Evolutionary conservation across 495 filamentous ascomycete genomes (phyloP).

Genomic region (Penicillium goetzii): DNA sequence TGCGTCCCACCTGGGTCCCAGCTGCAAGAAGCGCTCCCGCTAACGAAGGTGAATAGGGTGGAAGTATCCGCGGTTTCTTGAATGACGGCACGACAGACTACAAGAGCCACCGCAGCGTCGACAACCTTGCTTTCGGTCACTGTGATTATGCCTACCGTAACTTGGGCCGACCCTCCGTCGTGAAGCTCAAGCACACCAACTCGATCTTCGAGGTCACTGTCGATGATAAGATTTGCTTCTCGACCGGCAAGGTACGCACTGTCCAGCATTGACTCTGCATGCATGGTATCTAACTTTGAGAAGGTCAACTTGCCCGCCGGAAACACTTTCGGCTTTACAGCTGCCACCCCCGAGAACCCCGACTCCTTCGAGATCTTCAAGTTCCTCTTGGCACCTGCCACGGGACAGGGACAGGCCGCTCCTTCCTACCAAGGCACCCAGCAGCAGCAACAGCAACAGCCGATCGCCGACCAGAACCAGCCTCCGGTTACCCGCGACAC

Average conservation of each 20-base stretch:
- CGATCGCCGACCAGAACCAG: constrained; percentile 38
- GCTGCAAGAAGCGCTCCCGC: background rate
- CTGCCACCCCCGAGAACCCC: constrained; percentile 84
- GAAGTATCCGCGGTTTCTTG: constrained; percentile 86
- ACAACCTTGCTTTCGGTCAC: constrained; percentile 89
- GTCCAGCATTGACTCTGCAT: background rate
- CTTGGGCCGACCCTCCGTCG: constrained; percentile 75
- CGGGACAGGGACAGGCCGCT: constrained; percentile 40
- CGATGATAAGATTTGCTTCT: constrained; percentile 83
- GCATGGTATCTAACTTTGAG: constrained; percentile 4
- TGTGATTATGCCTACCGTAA: constrained; percentile 93
- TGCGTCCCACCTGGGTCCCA: background rate
- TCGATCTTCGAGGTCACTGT: constrained; percentile 73
- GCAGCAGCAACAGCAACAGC: constrained; percentile 40
- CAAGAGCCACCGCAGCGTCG: constrained; percentile 75
- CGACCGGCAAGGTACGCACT: constrained; percentile 65
- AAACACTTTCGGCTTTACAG: constrained; percentile 86
- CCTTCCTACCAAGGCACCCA: constrained; percentile 37
- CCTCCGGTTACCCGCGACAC: constrained; percentile 10
- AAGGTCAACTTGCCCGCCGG: constrained; percentile 73
- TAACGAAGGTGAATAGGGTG: constrained; percentile 55
- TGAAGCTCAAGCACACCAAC: constrained; percentile 71
- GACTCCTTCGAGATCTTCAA: constrained; percentile 96
- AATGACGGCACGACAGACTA: constrained; percentile 89
- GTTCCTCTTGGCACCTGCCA: constrained; percentile 64